phyloP scores from a whole-genome alignment of 2,329 filamentous ascomycete species.

The Colletotrichum incanum region DNA sequence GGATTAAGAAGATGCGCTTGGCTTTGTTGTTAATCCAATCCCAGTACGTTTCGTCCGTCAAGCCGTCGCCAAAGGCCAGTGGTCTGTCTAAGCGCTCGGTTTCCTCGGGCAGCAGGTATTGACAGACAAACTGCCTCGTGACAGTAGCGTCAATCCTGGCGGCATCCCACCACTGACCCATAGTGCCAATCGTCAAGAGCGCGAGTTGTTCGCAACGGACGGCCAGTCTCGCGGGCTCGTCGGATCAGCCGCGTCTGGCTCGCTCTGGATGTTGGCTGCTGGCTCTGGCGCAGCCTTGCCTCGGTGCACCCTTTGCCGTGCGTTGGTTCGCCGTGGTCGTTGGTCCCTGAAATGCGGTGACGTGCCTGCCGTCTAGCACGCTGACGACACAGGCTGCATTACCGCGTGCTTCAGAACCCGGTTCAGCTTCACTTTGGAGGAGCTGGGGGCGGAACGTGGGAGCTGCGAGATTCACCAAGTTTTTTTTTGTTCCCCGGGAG shows the following conservation, averaged over 20 bases:
- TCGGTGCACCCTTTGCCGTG: constrained; percentile 4
- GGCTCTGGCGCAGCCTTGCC: constrained; percentile 12
- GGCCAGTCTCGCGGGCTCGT: constrained; percentile 20
- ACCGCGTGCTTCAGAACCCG: constrained; percentile 27
- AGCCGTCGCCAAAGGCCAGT: constrained; percentile 77
- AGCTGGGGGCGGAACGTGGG: constrained; percentile 19
- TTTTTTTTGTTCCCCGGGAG: constrained; percentile 7
- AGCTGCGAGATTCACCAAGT: constrained; percentile 6
- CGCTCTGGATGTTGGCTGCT: neutral
- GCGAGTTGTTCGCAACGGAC: neutral
- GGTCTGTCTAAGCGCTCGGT: constrained; percentile 73
- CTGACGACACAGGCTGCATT: constrained; percentile 33
- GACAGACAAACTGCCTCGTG: constrained; percentile 77
- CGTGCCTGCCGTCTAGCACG: constrained; percentile 38
- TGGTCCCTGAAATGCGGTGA: constrained; percentile 21
- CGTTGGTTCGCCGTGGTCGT: constrained; percentile 13
- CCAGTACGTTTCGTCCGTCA: constrained; percentile 82
- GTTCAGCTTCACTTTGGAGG: constrained; percentile 23
- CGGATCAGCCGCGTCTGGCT: constrained; percentile 14
- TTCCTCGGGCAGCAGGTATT: constrained; percentile 75
- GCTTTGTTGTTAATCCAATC: constrained; percentile 83
- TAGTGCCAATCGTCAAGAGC: constrained; percentile 23
- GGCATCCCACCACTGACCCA: constrained; percentile 76
- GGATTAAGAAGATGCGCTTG: constrained; percentile 79
- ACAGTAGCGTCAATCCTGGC: constrained; percentile 79